Conservation (phyloP, 1,139 yeast genomes). For the Yamadazyma taylorii region DNA sequence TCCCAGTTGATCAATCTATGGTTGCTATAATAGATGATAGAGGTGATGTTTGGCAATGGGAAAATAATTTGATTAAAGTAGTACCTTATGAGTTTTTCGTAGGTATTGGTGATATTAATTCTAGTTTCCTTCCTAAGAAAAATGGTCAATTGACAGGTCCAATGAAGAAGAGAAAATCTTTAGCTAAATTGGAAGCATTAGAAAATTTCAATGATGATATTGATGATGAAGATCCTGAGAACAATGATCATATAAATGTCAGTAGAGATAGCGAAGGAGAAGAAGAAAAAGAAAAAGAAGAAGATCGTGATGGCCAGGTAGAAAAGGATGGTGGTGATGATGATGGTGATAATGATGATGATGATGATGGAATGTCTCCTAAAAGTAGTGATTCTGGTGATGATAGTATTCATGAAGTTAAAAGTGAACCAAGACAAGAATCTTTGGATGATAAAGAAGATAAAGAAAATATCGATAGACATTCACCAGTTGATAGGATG, state of each 20-base stretch:
- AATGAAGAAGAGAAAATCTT: constrained; percentile 57
- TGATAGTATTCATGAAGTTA: background rate
- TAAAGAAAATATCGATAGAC: constrained; percentile 11
- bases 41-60: constrained; percentile 99
- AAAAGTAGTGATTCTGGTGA: no score
- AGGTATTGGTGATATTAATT: constrained; percentile 96
- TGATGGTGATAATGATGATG: constrained; percentile 19
- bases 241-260: no score
- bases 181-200: constrained; percentile 49
- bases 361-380: background rate
- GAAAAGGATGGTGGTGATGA: constrained; percentile 4
- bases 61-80: constrained; percentile 84
- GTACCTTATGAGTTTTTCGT: constrained; percentile 95
- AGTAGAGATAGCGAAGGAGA: no score
- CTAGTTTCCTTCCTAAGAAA: constrained; percentile 85
- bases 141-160: constrained; percentile 71
- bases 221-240: constrained; percentile 17
- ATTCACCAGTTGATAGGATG: constrained; percentile 52
- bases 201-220: constrained; percentile 16
- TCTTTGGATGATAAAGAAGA: constrained; percentile 11
- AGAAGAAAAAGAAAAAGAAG: no score
- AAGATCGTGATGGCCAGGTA: no score
- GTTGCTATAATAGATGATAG: constrained; percentile 96
- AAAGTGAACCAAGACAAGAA: background rate
- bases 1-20: constrained; percentile 96